Percentiles rank a stretch among this genome's conserved stretches.
Conservation (phyloP, 2,329 filamentous ascomycete genomes). For the Trichoderma afroharzianum region DNA sequence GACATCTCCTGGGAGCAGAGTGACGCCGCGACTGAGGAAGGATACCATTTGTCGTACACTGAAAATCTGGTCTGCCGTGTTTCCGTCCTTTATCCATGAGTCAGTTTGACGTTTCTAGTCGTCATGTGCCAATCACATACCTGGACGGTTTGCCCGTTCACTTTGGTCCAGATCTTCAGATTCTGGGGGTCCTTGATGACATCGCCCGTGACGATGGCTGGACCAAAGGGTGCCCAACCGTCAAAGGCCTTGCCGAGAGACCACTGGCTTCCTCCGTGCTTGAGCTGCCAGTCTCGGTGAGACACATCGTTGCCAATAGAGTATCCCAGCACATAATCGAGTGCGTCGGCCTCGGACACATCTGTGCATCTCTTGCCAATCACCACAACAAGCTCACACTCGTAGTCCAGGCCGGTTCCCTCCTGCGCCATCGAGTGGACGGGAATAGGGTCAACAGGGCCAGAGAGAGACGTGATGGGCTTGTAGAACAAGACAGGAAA, state of each 20-base stretch:
- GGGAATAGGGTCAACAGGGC: conserved; percentile 63
- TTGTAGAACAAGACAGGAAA: conserved; percentile 68
- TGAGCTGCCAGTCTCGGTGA: conserved; percentile 72
- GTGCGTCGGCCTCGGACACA: conserved; percentile 60
- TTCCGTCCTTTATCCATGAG: conserved; percentile 39
- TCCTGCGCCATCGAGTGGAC: conserved; percentile 64
- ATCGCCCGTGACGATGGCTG: conserved; percentile 60
- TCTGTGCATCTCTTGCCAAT: conserved; percentile 66
- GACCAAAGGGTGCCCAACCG: conserved; percentile 70
- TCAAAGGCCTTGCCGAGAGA: conserved; percentile 71
- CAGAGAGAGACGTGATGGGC: conserved; percentile 61
- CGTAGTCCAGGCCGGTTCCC: conserved; percentile 67
- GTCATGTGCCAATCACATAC: conserved; percentile 25
- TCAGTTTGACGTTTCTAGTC: neutral
- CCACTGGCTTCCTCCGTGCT: conserved; percentile 67
- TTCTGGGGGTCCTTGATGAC: conserved; percentile 56
- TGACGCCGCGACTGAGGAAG: conserved; percentile 59
- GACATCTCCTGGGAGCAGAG: conserved; percentile 59
- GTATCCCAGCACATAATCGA: conserved; percentile 73
- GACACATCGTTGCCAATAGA: conserved; percentile 76
- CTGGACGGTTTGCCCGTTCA: conserved; percentile 59
- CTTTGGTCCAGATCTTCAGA: conserved; percentile 52
- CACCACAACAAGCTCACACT: conserved; percentile 72
- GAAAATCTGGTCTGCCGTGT: conserved; percentile 62
- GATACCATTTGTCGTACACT: conserved; percentile 55